These are phyloP conservation scores for Salix purpurea DNA, from an alignment of 345 rosid species.

Conservation along the genomic window DNA sequence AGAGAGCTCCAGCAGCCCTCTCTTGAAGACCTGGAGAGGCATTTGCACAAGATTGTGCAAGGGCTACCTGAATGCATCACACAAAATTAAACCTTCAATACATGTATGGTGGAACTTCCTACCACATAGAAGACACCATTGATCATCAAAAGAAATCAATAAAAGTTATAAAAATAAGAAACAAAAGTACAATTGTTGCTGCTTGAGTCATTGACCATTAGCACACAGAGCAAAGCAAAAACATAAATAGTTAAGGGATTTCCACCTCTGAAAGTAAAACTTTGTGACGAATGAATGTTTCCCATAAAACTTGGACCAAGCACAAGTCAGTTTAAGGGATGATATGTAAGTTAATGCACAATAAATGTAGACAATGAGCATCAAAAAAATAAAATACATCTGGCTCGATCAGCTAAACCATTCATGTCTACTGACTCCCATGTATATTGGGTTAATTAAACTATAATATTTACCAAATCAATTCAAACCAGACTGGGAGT, in stretches of 20 bases:
- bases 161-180: conserved; percentile 1
- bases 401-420: neutral
- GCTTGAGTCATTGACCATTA: neutral
- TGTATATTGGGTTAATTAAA: neutral
- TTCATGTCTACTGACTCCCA: neutral
- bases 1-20: conserved; percentile 40
- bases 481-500: neutral
- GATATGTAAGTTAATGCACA: neutral
- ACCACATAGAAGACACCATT: conserved; percentile 4
- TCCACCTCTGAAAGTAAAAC: neutral
- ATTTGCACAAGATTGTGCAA: conserved; percentile 34
- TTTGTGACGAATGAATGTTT: neutral
- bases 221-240: neutral
- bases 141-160: neutral
- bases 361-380: neutral
- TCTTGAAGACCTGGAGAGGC: conserved; percentile 38
- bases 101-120: neutral
- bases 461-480: neutral
- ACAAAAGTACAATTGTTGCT: neutral
- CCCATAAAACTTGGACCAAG: neutral
- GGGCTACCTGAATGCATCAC: conserved; percentile 25
- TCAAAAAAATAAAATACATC: neutral
- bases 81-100: conserved; percentile 15
- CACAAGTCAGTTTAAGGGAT: neutral
- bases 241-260: neutral